phyloP scores from a whole-genome alignment of 148 eudicot genomes.

The Pouteria glomerata region DNA sequence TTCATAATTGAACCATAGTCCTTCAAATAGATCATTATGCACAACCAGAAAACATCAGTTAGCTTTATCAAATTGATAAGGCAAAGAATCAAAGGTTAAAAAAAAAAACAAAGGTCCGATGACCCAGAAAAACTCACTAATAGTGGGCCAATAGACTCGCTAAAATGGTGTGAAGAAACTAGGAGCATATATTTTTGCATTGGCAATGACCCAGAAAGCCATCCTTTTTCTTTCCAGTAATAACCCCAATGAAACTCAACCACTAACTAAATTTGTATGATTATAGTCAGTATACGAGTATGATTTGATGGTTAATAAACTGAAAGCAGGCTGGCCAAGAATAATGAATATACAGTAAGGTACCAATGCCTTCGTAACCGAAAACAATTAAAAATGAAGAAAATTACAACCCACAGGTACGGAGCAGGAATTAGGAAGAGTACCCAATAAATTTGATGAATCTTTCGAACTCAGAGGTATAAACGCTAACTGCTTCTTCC shows the following conservation, averaged over 20 bases:
- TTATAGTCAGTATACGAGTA: not conserved
- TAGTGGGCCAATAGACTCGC: not conserved
- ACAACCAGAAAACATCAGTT: not conserved
- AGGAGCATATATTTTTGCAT: not conserved
- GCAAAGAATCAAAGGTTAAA: not conserved
- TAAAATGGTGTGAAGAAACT: not conserved
- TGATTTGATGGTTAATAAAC: not conserved
- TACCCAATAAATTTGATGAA: conserved; percentile 80
- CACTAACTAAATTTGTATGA: not conserved
- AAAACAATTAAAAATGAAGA: not conserved
- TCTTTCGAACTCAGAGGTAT: conserved; percentile 84
- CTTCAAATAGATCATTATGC: not conserved
- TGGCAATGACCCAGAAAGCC: not conserved
- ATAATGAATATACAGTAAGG: not conserved
- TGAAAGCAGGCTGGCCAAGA: not conserved
- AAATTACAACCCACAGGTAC: not conserved
- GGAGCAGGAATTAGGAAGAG: conserved; percentile 10
- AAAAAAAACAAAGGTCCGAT: not conserved
- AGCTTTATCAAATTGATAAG: not conserved
- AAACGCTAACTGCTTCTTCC: conserved; percentile 59
- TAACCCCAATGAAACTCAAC: not conserved
- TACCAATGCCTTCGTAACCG: not conserved
- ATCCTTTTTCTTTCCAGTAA: too few relatives aligned
- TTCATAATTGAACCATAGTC: not conserved
- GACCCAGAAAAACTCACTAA: not conserved